These are phyloP conservation scores for Viola odorata DNA, from an alignment of 345 rosid species.

Conservation along the genomic window DNA sequence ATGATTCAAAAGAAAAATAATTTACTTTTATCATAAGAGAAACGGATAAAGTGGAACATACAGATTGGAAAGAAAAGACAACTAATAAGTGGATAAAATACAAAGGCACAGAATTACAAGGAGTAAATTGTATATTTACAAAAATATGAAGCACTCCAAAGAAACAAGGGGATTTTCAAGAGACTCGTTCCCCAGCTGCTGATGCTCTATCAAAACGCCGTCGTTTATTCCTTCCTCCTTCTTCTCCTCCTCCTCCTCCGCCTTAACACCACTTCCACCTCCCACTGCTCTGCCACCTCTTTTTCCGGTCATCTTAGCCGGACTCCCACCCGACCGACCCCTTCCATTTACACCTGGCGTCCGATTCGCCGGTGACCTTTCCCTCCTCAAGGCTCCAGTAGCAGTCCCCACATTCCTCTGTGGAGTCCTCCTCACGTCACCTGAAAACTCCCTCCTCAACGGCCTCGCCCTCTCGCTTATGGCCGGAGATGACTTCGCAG, in stretches of 20 bases:
- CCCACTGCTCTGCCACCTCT: constrained; percentile 18
- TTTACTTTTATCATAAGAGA: no score
- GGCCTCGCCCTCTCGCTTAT: constrained; percentile 19
- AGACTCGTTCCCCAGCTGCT: constrained; percentile 31
- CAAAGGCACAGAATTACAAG: background rate
- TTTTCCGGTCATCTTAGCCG: constrained; percentile 13
- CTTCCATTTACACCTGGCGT: constrained; percentile 2
- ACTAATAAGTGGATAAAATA: no score
- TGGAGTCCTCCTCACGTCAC: constrained; percentile 16
- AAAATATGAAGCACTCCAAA: constrained; percentile 73
- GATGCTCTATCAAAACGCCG: constrained; percentile 14
- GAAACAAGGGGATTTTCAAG: constrained; percentile 63
- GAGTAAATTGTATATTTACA: constrained; percentile 21
- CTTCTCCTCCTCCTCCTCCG: constrained; percentile 14
- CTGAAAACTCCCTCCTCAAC: constrained; percentile 16
- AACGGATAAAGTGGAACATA: no score
- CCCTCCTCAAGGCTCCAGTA: constrained; percentile 23
- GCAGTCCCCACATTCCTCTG: constrained; percentile 30
- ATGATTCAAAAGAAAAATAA: no score
- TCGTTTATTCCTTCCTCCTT: constrained; percentile 17
- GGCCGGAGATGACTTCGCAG: constrained; percentile 24
- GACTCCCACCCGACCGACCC: constrained; percentile 6
- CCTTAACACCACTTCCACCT: constrained; percentile 9
- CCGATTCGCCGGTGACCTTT: constrained; percentile 17
- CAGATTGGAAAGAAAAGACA: no score